Base-by-base conservation (phyloP, 83 land plant species). In the Larix sibirica region DNA sequence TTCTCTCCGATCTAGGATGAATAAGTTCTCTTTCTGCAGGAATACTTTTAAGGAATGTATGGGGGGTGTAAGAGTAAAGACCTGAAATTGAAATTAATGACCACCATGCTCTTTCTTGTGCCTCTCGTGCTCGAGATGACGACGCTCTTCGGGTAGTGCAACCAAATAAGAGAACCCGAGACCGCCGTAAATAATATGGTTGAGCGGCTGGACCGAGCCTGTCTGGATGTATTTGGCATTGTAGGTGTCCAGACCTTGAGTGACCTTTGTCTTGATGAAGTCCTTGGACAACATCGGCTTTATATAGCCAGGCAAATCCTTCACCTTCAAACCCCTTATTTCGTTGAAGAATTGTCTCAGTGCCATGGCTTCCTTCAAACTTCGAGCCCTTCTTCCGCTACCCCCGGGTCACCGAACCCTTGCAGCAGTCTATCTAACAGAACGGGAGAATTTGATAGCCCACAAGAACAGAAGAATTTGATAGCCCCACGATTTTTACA, bases 181-280 rank as follows among this genome's bases (percentile, higher is more conserved):
- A 60, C 94, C 95, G 56, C 92, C 92, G 47, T 83, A 78, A 82
- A 95, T 86, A 83, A 95, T 89, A 66, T 95, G 96, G 79, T 80
- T 86, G 63, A 95, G 86, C 36, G 98, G 98, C 36, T 81, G 83
- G 58, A 87, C 59, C 36, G 94, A 91, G 86, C 89, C 85, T 26
- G 98, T 95, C 83, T 90, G 84, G 86, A 95, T 94, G 93, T 94
- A 94, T 89, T 95, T 95, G 73, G 85, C 87, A 69, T 94, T 86
- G 87, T 95, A 95, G 54, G 88, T 84, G 83, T 95, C 96, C 61
- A 94, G 56, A 47, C 87, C 85, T 33, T 84, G 62, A 81, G 81
- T 68, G 24, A 88, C 26, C 1, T 82, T 23, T 56, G 64, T 59
- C 86, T 90, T 92, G 66, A 86, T 42, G 82, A 68, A 71, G 10